These are phyloP conservation scores for Russula griseocarnosa DNA, from an alignment of 768 basidiomycete genomes.

Conservation along the genomic window DNA sequence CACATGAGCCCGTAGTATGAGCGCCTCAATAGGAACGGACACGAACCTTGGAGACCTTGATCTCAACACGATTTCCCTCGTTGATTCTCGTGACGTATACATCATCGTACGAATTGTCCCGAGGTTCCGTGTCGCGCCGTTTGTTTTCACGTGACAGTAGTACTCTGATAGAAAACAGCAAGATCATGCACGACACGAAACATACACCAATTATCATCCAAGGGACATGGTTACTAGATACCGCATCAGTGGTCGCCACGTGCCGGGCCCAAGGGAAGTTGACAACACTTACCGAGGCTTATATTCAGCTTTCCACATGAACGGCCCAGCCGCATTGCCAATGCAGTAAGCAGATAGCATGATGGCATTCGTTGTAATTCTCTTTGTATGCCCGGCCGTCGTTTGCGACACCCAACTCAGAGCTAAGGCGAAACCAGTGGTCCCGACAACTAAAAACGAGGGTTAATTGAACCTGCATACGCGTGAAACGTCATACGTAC, in stretches of 20 bases:
- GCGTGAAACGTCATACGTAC: conserved; percentile 34
- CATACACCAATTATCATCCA: conserved; percentile 74
- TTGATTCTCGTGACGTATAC: conserved; percentile 53
- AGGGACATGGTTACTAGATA: conserved; percentile 61
- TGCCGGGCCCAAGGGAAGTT: background rate
- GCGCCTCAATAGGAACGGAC: background rate
- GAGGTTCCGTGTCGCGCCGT: conserved; percentile 54
- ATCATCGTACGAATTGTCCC: conserved; percentile 53
- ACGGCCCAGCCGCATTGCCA: conserved; percentile 65
- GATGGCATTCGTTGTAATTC: conserved; percentile 66
- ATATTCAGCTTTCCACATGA: conserved; percentile 72
- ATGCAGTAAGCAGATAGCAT: conserved; percentile 68
- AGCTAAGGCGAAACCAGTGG: conserved; percentile 57
- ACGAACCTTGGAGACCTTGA: conserved; percentile 65
- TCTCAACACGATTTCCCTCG: conserved; percentile 49
- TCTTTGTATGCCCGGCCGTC: conserved; percentile 70
- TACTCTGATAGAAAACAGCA: conserved; percentile 49
- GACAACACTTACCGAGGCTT: conserved; percentile 49
- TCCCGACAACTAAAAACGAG: conserved; percentile 40
- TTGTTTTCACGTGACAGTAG: conserved; percentile 59
- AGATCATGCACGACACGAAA: conserved; percentile 49
- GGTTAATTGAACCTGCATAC: background rate
- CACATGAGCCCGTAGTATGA: conserved; percentile 5
- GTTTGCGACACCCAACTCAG: conserved; percentile 62
- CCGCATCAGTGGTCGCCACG: background rate